A percentile compares a stretch with the other conserved stretches of the same genome.
Conservation (phyloP, 2,329 filamentous ascomycete genomes). For the Xylariales sp. region DNA sequence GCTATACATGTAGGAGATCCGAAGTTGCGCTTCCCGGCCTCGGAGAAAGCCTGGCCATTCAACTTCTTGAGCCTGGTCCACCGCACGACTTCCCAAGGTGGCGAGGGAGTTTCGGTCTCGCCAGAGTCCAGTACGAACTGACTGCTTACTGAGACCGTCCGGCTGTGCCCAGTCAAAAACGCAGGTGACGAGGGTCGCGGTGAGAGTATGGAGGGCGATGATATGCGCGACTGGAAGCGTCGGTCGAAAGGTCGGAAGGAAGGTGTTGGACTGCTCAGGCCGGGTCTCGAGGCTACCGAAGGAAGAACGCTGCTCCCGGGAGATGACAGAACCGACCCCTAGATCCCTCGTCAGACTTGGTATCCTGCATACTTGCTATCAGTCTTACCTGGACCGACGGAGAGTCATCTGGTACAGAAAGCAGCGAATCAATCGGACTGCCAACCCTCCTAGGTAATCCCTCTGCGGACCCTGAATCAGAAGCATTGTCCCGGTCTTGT, state of each 20-base stretch:
- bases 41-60: slow-evolving; percentile 84
- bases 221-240: slow-evolving; percentile 83
- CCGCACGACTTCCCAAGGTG: slow-evolving; percentile 93
- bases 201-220: slow-evolving; percentile 53
- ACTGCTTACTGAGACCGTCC: slow-evolving; percentile 74
- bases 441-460: slow-evolving; percentile 49
- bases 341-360: slow-evolving; percentile 7
- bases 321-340: slow-evolving; percentile 60
- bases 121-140: slow-evolving; percentile 58
- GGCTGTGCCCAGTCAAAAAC: slow-evolving; percentile 71
- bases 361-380: slow-evolving; percentile 15
- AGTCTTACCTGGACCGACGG: slow-evolving; percentile 71
- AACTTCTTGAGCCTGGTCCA: slow-evolving; percentile 94
- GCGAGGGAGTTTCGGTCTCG: slow-evolving; percentile 65
- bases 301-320: slow-evolving; percentile 71
- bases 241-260: slow-evolving; percentile 92
- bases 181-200: slow-evolving; percentile 73
- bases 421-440: slow-evolving; percentile 64
- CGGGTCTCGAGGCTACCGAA: slow-evolving; percentile 61
- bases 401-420: slow-evolving; percentile 77
- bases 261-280: slow-evolving; percentile 66
- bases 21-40: slow-evolving; percentile 87
- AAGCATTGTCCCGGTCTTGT: slow-evolving; percentile 39
- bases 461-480: slow-evolving; percentile 51
- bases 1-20: slow-evolving; percentile 85